Conservation (phyloP, 257 asterid genomes). For the Lycium ferocissimum region DNA sequence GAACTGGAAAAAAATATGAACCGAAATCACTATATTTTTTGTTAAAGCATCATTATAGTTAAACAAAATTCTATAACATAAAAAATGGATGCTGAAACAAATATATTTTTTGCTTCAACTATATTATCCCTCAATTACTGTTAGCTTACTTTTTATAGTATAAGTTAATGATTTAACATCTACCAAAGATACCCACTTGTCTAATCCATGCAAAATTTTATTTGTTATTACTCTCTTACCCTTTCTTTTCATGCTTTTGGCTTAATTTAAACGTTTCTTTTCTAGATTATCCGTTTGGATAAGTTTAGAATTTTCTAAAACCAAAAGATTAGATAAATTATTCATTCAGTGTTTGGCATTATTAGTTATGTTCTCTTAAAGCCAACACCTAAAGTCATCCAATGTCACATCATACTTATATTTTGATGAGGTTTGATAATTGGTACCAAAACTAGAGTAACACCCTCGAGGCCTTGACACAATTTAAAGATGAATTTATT, state of each 20-base stretch:
- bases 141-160: background rate
- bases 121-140: too few species aligned
- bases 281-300: background rate
- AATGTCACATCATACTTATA: background rate
- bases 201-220: background rate
- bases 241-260: background rate
- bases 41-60: background rate
- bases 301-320: background rate
- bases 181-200: background rate
- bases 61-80: background rate
- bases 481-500: too few species aligned
- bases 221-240: background rate
- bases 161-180: background rate
- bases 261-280: background rate
- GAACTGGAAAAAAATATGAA: too few species aligned
- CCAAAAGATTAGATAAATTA: background rate
- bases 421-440: background rate
- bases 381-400: background rate
- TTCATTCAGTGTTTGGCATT: too few species aligned
- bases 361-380: background rate
- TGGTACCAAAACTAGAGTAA: too few species aligned
- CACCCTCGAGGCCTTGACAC: too few species aligned
- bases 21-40: too few species aligned
- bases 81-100: background rate
- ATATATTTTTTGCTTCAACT: background rate